Evolutionary conservation across 495 filamentous ascomycete genomes (phyloP).

Genomic region (Aspergillus carlsbadensis): DNA sequence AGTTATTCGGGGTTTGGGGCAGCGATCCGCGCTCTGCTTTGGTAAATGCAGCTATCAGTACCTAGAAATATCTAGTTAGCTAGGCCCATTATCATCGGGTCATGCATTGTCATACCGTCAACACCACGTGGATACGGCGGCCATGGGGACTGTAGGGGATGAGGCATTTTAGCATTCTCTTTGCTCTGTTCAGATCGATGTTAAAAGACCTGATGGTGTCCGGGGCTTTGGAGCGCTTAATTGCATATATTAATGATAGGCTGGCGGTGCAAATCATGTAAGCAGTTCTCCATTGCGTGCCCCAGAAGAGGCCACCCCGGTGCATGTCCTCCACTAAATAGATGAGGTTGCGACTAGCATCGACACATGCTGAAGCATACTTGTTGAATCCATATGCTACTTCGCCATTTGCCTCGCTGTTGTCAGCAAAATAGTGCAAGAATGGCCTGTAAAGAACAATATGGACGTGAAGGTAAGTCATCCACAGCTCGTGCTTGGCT

Average conservation of each 20-base stretch:
- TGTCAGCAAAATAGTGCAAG: constrained; percentile 4
- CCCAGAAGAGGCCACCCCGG: constrained; percentile 10
- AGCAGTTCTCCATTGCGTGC: constrained; percentile 7
- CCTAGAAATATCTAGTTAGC: not conserved
- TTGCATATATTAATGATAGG: constrained; percentile 8
- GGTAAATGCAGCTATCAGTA: constrained; percentile 1
- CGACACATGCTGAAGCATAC: constrained; percentile 8
- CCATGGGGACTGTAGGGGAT: constrained; percentile 2
- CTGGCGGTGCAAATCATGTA: constrained; percentile 7
- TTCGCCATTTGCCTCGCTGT: not conserved
- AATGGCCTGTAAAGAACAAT: constrained; percentile 14
- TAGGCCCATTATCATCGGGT: not conserved
- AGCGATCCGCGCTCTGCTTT: not conserved
- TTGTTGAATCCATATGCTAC: constrained; percentile 2
- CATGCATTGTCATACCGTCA: constrained; percentile 5
- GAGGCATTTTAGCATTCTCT: not conserved
- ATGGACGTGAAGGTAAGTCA: constrained; percentile 11
- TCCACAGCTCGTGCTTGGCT: constrained; percentile 12
- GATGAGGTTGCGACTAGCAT: constrained; percentile 14
- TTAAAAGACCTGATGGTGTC: not conserved
- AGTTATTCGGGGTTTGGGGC: too few relatives aligned
- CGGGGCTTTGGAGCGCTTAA: not conserved
- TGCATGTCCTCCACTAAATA: constrained; percentile 15
- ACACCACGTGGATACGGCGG: not conserved
- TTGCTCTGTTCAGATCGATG: constrained; percentile 6